These are phyloP conservation scores for Fomitopsis pulvina DNA, from an alignment of 768 basidiomycete genomes.

Conservation along the genomic window DNA sequence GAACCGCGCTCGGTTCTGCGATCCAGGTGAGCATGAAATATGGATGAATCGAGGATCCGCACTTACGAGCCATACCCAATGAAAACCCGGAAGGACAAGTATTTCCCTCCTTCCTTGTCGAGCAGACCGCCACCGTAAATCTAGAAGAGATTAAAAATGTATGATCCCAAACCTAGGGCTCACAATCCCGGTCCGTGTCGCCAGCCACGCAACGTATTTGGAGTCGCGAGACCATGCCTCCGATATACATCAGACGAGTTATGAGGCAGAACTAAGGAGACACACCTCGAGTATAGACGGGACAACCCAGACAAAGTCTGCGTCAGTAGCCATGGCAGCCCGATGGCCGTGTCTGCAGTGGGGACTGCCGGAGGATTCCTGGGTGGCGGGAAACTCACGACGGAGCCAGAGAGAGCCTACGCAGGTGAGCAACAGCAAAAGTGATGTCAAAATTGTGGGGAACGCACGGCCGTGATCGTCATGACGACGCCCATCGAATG, in stretches of 20 bases:
- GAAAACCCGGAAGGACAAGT: not conserved
- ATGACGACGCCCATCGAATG: constrained; percentile 5
- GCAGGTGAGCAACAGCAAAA: constrained; percentile 1
- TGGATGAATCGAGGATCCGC: too few relatives aligned
- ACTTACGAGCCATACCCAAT: constrained; percentile 1
- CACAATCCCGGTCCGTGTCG: constrained; percentile 12
- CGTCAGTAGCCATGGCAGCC: constrained; percentile 4
- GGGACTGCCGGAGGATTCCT: constrained; percentile 14
- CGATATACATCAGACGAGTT: not conserved
- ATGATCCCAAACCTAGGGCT: not conserved
- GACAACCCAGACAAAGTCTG: constrained; percentile 9
- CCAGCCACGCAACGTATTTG: constrained; percentile 9
- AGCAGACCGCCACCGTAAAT: not conserved
- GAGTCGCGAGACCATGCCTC: constrained; percentile 14
- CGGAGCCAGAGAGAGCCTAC: not conserved
- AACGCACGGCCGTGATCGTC: not conserved
- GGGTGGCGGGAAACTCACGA: constrained; percentile 16
- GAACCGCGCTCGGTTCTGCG: too few relatives aligned
- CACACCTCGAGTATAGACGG: constrained; percentile 13
- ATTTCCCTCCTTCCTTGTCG: constrained; percentile 1
- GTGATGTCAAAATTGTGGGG: not conserved
- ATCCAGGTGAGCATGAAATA: too few relatives aligned
- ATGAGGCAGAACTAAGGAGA: too few relatives aligned
- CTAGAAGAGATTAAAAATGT: not conserved
- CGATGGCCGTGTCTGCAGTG: constrained; percentile 13